Base-by-base conservation (phyloP, 306 rosid genomes). In the Cicer judaicum region DNA sequence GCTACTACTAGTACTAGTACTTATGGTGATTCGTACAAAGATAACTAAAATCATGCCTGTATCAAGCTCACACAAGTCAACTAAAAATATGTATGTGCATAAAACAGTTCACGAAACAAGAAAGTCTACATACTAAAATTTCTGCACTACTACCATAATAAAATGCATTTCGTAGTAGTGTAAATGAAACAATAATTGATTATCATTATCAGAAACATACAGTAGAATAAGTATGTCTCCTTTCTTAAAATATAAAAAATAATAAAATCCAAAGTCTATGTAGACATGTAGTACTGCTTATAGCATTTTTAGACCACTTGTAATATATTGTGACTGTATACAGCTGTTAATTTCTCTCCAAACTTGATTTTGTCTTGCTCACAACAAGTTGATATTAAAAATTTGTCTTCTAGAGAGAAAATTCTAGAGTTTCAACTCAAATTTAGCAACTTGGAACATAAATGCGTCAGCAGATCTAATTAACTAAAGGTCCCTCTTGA, bases 51-150 rank as follows among this genome's bases (percentile, higher is more conserved):
- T 36, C 55, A 41, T 43, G 13, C 18, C 64, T 14, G 47, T 24
- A 60, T 40, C n/a, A 40, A 46, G 41, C 50, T 43, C 55, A 53
- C n/a, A n/a, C 3, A 48, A 64, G 56, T 76, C 42, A 60, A 24
- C 24, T 29, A 64, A 48, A 64, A 48, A 62, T 66, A 60, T 10
- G 18, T 50, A 77, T 18, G 34, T 14, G 40, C 36, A 16, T 41
- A 53, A 16, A 47, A 64, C 63, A 65, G 29, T 50, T n/a, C 16
- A 59, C 6, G 10, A 12, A 13, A 0, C 8, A 18, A 12, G 21
- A 10, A 5, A 6, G 18, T 43, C 34, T 21, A 71, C n/a, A 44
- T 41, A 14, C 41, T 21, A 44, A 62, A 38, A 59, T 43, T 13
- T 53, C 54, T 44, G 21, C 56, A 14, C 19, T 36, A 38, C 19